Evolutionary conservation across 2,329 filamentous ascomycete species (phyloP), one percentile per base, ranked within the genome.

Genomic region (Stagonosporopsis rhizophila): DNA sequence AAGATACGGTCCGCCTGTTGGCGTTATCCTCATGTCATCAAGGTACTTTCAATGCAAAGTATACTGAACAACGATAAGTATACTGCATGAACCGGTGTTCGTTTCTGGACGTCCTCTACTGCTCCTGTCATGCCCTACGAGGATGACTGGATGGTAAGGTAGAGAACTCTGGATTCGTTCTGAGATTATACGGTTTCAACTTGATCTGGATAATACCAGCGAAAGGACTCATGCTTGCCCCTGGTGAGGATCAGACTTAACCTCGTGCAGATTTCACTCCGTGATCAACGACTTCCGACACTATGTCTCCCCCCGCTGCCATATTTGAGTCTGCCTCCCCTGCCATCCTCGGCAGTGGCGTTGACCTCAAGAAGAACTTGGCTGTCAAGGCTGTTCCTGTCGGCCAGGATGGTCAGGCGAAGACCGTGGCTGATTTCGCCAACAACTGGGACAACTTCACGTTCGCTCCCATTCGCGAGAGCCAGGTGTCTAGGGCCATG

Each of bases 121-220:
- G 55, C 46, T 25, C 44, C 44, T 22, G 19, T 41, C 23, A 37
- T 25, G 11, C 32, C 37, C 54, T 27, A 32, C 15, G 40, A 27
- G 32, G 48, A 39, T 53, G 49, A 17, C 32, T 15, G 30, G 37
- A 48, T 41, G 22, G 47, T 42, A 48, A 32, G 39, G 44, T 23
- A 38, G 47, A 55, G 23, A 37, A 41, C 30, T 45, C 57, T 67
- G 64, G 69, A 67, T 70, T 79, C 78, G 81, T 80, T 83, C 86
- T 91, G 89, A 94, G 90, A 95, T 87, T 87, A 95, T 89, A 95
- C 91, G 90, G 91, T 89, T 82, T 83, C 81, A 92, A 94, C 90
- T 94, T 94, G 91, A 94, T 93, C 90, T 91, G 90, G 91, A 93
- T 94, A 94, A 95, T 95, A 91, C 91, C 90, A 92, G 92, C 92